phyloP scores from a whole-genome alignment of 495 filamentous ascomycete species.

The Sordaria brevicollis region DNA sequence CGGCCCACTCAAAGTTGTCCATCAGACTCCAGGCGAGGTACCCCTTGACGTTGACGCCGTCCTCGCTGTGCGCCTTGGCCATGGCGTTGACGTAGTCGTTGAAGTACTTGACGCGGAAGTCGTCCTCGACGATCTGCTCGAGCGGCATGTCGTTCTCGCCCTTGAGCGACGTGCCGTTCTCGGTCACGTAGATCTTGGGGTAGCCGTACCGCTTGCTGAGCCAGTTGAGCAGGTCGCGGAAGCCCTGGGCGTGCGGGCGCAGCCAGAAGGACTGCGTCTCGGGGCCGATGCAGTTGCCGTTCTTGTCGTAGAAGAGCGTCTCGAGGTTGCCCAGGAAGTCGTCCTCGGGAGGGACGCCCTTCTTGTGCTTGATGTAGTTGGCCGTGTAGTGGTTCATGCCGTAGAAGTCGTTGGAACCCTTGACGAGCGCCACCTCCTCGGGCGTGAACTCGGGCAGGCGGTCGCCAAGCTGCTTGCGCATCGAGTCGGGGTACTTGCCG shows the following conservation, averaged over 20 bases:
- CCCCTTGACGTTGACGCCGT: conserved; percentile 59
- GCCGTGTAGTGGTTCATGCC: conserved; percentile 82
- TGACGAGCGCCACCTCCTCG: conserved; percentile 56
- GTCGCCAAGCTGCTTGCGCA: conserved; percentile 62
- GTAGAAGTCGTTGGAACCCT: conserved; percentile 73
- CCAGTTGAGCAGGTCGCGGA: conserved; percentile 69
- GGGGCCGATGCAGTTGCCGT: conserved; percentile 57
- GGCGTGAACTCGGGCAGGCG: conserved; percentile 55
- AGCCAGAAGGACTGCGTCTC: conserved; percentile 71
- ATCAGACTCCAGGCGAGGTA: conserved; percentile 69
- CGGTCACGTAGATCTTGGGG: conserved; percentile 72
- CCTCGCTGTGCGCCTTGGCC: conserved; percentile 53
- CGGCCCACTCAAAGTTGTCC: conserved; percentile 64
- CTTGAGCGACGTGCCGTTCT: conserved; percentile 70
- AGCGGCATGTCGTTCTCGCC: conserved; percentile 65
- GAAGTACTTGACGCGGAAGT: conserved; percentile 68
- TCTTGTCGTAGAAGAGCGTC: conserved; percentile 55
- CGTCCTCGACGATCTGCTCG: conserved; percentile 60
- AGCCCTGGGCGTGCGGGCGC: conserved; percentile 58
- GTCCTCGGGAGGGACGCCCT: conserved; percentile 43
- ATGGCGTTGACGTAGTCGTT: conserved; percentile 61
- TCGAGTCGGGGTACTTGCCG: conserved; percentile 65
- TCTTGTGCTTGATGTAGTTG: conserved; percentile 68
- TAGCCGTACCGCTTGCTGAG: conserved; percentile 63
- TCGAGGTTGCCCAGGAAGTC: conserved; percentile 66